Base-by-base conservation (phyloP, 2,329 filamentous ascomycete genomes). In the Xylaria sp. region DNA sequence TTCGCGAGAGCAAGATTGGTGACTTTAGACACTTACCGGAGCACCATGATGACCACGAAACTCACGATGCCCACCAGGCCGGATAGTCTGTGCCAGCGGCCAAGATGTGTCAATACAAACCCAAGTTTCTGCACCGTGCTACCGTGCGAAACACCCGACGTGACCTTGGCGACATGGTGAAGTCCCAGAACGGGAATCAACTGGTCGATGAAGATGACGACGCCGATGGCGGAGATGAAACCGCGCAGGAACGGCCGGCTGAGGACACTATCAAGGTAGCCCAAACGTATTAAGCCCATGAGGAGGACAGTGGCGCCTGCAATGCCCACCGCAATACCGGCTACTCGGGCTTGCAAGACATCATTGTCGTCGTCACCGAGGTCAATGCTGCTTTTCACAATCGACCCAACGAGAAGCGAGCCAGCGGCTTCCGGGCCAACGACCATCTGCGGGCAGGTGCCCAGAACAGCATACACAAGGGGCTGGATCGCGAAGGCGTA, bases 181-280 rank as follows among this genome's bases (percentile, higher is more conserved):
- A 99, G 79, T 0, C 94, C 94, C 65, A 96, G 81, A 72, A 97
- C 92, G 0, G 93, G 92, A 48, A 97, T 90, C 41, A 96, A 77
- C 73, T 99, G 94, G 71, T 97, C 94, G 34, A 97, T 91, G 38
- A 95, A 86, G 69, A 99, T 97, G 61, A 97, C 92, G 51, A 97
- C 90, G 44, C 94, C 94, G 69, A 99, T 95, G 46, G 94, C 94
- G 52, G 91, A 96, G 73, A 99, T 97, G 75, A 99, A 99, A 1
- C 94, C 94, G 55, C 94, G 82, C 51, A 97, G 75, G 65, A 99
- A 97, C 1, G 94, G 94, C 29, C 91, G 83, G 63, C 92, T 97
- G 34, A 99, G 80, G 9, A 99, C 92, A 66, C 91, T 96, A 69
- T 99, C 94, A 57, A 99, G 74, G 66, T 97, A 99, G 0, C 94